Percentiles rank a stretch among this genome's conserved stretches.
Conservation (phyloP, 805 yeast species). For the Saccharomycopsis microspora region DNA sequence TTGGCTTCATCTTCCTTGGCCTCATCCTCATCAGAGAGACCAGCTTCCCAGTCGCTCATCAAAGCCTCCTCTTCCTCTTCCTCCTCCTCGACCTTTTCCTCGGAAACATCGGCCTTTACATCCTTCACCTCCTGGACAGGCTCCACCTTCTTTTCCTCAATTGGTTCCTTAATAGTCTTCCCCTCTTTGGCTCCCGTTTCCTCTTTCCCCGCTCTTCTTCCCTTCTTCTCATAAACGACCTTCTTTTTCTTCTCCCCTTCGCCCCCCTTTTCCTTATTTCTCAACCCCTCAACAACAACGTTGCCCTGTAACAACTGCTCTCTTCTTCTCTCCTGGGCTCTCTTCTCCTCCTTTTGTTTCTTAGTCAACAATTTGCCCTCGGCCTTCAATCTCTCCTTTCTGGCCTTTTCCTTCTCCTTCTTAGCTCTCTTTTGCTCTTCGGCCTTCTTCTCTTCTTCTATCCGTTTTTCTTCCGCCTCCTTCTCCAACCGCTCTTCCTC, state of each 20-base stretch:
- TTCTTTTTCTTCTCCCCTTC: constrained; percentile 40
- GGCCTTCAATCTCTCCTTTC: constrained; percentile 85
- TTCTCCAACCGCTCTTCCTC: constrained; percentile 47
- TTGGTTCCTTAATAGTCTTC: constrained; percentile 19
- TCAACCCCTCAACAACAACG: constrained; percentile 56
- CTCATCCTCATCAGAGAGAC: constrained; percentile 44
- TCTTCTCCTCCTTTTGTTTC: constrained; percentile 91
- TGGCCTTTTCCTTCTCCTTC: constrained; percentile 79
- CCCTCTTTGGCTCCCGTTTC: constrained; percentile 17
- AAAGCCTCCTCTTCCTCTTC: constrained; percentile 39
- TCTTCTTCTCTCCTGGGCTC: constrained; percentile 77
- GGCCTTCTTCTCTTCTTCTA: constrained; percentile 32
- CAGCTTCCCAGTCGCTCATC: constrained; percentile 82
- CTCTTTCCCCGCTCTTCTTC: constrained; percentile 32
- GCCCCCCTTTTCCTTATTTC: constrained; percentile 17
- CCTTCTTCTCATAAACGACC: constrained; percentile 62
- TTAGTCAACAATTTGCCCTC: constrained; percentile 92
- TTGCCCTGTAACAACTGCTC: constrained; percentile 70
- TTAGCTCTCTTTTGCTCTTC: constrained; percentile 53
- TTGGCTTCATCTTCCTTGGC: constrained; percentile 26
- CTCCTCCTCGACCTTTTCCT: constrained; percentile 18
- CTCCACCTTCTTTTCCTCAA: constrained; percentile 19
- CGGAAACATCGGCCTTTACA: constrained; percentile 18
- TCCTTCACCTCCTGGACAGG: constrained; percentile 20
- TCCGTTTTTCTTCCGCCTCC: constrained; percentile 40